phyloP scores from a whole-genome alignment of 805 yeast genomes.

The Candida ortonii region DNA sequence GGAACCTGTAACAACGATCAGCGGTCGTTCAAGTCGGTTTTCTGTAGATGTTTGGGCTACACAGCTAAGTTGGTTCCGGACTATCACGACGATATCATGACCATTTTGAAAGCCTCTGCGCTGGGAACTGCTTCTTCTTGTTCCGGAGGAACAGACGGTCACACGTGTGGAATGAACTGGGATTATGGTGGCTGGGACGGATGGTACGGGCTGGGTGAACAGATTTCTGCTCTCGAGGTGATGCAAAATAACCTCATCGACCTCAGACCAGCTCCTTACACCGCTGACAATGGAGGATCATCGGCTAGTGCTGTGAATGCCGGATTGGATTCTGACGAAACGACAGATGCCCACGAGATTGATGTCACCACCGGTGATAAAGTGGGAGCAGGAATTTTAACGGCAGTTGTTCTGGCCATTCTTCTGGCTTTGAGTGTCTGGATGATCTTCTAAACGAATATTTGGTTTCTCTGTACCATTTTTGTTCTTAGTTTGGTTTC shows the following conservation, averaged over 20 bases:
- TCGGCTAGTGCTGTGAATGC: conserved; percentile 32
- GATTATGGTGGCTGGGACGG: conserved; percentile 57
- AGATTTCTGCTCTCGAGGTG: conserved; percentile 71
- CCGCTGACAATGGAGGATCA: conserved; percentile 64
- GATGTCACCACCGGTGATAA: conserved; percentile 59
- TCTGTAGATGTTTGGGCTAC: conserved; percentile 59
- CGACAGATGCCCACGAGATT: conserved; percentile 39
- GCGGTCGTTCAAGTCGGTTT: conserved; percentile 69
- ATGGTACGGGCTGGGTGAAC: conserved; percentile 78
- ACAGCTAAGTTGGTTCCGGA: conserved; percentile 55
- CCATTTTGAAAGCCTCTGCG: conserved; percentile 42
- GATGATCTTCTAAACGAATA: conserved; percentile 53
- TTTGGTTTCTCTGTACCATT: conserved; percentile 18
- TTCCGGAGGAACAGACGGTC: conserved; percentile 83
- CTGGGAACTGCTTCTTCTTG: conserved; percentile 75
- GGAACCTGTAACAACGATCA: conserved; percentile 69
- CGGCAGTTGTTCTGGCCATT: conserved; percentile 66
- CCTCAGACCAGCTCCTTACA: conserved; percentile 53
- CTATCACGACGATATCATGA: conserved; percentile 40
- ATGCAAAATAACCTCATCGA: conserved; percentile 45
- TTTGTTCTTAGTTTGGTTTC: conserved; percentile 1
- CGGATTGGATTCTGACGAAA: conserved; percentile 55
- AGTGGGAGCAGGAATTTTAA: conserved; percentile 88
- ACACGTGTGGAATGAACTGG: conserved; percentile 85
- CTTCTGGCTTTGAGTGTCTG: conserved; percentile 69